Percentiles rank a stretch among this genome's conserved stretches.
These are phyloP conservation scores for Kodamaea anthophila DNA, from an alignment of 1,139 yeast species.

Conservation along the genomic window DNA sequence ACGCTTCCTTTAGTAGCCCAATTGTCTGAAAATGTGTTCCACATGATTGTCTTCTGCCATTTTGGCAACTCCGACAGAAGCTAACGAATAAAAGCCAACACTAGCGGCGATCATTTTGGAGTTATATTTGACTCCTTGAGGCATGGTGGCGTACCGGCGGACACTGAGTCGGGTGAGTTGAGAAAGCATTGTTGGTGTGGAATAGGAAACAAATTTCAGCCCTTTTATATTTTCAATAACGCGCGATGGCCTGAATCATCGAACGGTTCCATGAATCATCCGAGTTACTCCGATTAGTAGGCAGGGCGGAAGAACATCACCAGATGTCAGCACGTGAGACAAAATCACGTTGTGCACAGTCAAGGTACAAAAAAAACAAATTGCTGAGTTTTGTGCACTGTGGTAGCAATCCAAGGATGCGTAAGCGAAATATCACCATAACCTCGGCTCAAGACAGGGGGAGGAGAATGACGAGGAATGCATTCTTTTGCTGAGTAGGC, in stretches of 20 bases:
- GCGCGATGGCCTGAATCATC: conserved; percentile 2
- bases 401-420: no score
- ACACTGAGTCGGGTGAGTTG: conserved; percentile 1
- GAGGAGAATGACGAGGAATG: no score
- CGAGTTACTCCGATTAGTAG: conserved; percentile 2
- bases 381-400: no score
- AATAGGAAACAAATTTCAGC: neutral
- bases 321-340: conserved; percentile 1
- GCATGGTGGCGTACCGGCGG: conserved; percentile 2
- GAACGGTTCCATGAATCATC: conserved; percentile 1
- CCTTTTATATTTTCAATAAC: conserved; percentile 1
- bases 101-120: conserved; percentile 7
- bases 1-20: conserved; percentile 13
- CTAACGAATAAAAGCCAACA: conserved; percentile 17
- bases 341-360: no score
- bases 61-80: conserved; percentile 18
- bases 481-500: no score
- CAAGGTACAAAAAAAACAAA: no score
- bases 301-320: conserved; percentile 3
- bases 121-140: conserved; percentile 1
- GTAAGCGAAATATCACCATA: no score
- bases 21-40: conserved; percentile 20
- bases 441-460: no score
- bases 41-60: conserved; percentile 20
- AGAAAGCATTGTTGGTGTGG: conserved; percentile 1